phyloP scores from a whole-genome alignment of 2,329 filamentous ascomycete genomes.

The Monilinia fructigena region DNA sequence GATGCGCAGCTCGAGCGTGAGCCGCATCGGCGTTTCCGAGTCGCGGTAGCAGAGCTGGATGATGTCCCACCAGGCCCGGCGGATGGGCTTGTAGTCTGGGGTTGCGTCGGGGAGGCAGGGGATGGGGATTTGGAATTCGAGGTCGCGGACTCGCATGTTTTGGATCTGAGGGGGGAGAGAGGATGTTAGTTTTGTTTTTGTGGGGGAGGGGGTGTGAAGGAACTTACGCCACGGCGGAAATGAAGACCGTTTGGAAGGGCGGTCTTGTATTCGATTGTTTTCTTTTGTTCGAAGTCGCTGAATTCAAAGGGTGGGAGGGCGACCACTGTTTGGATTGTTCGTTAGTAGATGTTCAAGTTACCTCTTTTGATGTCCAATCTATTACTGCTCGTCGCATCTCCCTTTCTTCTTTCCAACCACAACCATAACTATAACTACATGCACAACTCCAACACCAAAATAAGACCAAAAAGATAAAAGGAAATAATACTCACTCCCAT shows the following conservation, averaged over 20 bases:
- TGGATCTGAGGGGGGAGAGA: constrained; percentile 39
- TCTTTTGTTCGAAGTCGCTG: constrained; percentile 26
- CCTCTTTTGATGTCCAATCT: background rate
- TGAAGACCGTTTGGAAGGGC: constrained; percentile 48
- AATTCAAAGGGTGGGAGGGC: constrained; percentile 27
- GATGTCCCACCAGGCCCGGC: constrained; percentile 51
- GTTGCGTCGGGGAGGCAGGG: constrained; percentile 36
- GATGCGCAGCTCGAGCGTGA: constrained; percentile 48
- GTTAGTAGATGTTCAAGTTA: background rate
- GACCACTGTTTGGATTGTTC: background rate
- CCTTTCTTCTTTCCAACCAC: background rate
- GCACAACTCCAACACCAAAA: background rate
- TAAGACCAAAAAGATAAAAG: background rate
- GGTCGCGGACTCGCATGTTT: constrained; percentile 48
- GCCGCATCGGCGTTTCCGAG: constrained; percentile 43
- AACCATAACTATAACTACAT: background rate
- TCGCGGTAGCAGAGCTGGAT: constrained; percentile 47
- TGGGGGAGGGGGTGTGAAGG: background rate
- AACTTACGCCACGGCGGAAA: constrained; percentile 45
- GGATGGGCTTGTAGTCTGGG: constrained; percentile 46
- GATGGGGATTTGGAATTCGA: constrained; percentile 48
- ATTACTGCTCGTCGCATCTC: background rate
- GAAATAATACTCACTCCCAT: constrained; percentile 38
- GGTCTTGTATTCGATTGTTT: constrained; percentile 42
- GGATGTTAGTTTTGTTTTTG: background rate